Evolutionary conservation across 2,329 filamentous ascomycete genomes (phyloP).

Genomic region (Cercospora zeae-maydis): DNA sequence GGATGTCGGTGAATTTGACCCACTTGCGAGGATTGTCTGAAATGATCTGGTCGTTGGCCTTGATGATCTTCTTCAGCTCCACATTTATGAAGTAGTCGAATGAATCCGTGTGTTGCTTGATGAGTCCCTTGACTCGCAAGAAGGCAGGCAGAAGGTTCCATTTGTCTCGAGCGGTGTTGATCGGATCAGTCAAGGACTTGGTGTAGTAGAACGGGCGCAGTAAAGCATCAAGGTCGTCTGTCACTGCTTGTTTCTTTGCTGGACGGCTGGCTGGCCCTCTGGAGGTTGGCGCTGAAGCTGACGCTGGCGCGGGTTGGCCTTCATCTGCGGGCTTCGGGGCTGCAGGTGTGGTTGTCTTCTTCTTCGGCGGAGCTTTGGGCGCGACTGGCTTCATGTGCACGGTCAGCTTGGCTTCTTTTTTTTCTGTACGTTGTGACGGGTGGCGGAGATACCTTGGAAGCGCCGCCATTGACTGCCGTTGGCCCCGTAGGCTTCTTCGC

Average conservation of each 20-base stretch:
- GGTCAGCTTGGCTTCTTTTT: slow-evolving; percentile 12
- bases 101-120: slow-evolving; percentile 97
- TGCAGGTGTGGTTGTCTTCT: slow-evolving; percentile 13
- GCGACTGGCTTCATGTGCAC: slow-evolving; percentile 18
- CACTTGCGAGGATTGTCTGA: slow-evolving; percentile 94
- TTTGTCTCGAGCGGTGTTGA: slow-evolving; percentile 77
- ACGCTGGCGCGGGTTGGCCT: background rate
- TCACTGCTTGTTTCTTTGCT: slow-evolving; percentile 24
- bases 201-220: slow-evolving; percentile 68
- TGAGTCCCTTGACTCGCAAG: slow-evolving; percentile 91
- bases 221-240: slow-evolving; percentile 53
- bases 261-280: slow-evolving; percentile 10
- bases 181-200: slow-evolving; percentile 65
- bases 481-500: slow-evolving; percentile 32
- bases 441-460: slow-evolving; percentile 27
- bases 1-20: slow-evolving; percentile 68
- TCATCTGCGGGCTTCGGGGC: slow-evolving; percentile 10
- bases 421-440: slow-evolving; percentile 10
- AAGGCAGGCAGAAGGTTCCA: slow-evolving; percentile 98
- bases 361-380: slow-evolving; percentile 21
- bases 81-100: slow-evolving; percentile 98
- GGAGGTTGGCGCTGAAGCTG: background rate
- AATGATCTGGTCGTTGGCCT: slow-evolving; percentile 80
- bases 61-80: slow-evolving; percentile 94
- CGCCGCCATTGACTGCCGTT: slow-evolving; percentile 30